A percentile compares a stretch with the other conserved stretches of the same genome.
Conservation (phyloP, 345 rosid species). For the Combretum micranthum region DNA sequence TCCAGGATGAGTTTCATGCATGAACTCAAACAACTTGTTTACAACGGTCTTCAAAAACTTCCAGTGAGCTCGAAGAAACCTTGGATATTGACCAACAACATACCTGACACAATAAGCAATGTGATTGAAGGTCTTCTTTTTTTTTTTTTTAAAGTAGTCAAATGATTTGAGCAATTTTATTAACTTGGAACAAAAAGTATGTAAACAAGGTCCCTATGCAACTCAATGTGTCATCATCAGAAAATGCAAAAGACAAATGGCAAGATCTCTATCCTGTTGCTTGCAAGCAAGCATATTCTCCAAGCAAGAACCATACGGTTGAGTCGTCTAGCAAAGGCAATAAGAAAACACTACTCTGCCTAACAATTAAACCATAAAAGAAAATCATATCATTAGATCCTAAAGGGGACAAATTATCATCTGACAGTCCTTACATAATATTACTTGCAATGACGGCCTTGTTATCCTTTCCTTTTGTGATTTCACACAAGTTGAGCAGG, state of each 20-base stretch:
- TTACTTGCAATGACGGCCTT: slow-evolving; percentile 99
- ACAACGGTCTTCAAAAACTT: slow-evolving; percentile 98
- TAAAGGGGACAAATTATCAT: neutral
- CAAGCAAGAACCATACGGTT: neutral
- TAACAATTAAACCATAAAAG: neutral
- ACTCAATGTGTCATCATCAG: too few relatives aligned
- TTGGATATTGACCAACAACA: slow-evolving; percentile 98
- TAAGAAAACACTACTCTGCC: too few relatives aligned
- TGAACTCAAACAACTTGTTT: slow-evolving; percentile 94
- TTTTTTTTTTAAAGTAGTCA: too few relatives aligned
- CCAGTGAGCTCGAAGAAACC: slow-evolving; percentile 99
- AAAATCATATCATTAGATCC: slow-evolving; percentile 1
- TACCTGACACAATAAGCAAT: slow-evolving; percentile 54
- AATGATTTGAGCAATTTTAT: slow-evolving; percentile 6
- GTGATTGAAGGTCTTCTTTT: slow-evolving; percentile 1
- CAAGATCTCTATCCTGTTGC: too few relatives aligned
- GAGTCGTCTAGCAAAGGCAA: too few relatives aligned
- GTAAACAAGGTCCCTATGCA: too few relatives aligned
- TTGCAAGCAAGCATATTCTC: too few relatives aligned
- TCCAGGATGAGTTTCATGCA: slow-evolving; percentile 99
- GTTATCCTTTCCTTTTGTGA: slow-evolving; percentile 96
- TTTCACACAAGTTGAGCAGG: slow-evolving; percentile 90
- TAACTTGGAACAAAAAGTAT: too few relatives aligned
- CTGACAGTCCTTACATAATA: slow-evolving; percentile 70
- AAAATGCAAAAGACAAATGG: too few relatives aligned